Evolutionary conservation across 2,329 filamentous ascomycete genomes (phyloP), one percentile per base, ranked within the genome.

Genomic region (Aspergillus chevalieri): DNA sequence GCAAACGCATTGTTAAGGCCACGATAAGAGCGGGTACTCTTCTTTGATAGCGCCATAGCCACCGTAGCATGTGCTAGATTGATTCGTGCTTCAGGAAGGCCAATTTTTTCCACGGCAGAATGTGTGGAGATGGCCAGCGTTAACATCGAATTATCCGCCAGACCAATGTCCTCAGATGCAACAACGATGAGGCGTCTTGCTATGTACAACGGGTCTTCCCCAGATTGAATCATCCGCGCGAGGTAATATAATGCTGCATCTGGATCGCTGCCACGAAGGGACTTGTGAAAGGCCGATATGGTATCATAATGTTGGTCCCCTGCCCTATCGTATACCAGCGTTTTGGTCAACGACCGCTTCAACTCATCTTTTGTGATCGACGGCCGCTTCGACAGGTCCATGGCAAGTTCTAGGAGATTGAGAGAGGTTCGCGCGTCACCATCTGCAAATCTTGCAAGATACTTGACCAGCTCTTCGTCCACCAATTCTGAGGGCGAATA

Each of bases 261-360:
- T 0, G 92, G 70, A 62, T 96, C 85, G 48, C 83, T 86, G 38
- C 93, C 93, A 43, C 93, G 86, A 8, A 97, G 85, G 2, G 90
- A 90, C 64, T 98, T 98, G 78, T 97, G 93, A 61, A 97, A 93
- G 26, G 93, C 93, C 1, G 89, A 95, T 62, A 98, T 97, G 47
- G 88, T 93, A 65, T 98, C 92, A 74, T 97, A 98, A 72, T 97
- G 93, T 66, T 95, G 89, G 69, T 98, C 93, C 47, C 93, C 92
- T 0, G 87, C 88, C 48, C 93, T 84, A 69, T 98, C 93, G 70
- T 97, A 97, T 12, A 97, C 90, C 1, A 97, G 77, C 0, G 92
- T 97, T 65, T 91, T 91, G 2, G 92, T 97, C 8, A 98, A 77
- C 2, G 87, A 81, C 1, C 83, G 76, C 65, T 95, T 95, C 65